These are phyloP conservation scores for Aegle marmelos DNA, from an alignment of 345 rosid species.

Conservation along the genomic window DNA sequence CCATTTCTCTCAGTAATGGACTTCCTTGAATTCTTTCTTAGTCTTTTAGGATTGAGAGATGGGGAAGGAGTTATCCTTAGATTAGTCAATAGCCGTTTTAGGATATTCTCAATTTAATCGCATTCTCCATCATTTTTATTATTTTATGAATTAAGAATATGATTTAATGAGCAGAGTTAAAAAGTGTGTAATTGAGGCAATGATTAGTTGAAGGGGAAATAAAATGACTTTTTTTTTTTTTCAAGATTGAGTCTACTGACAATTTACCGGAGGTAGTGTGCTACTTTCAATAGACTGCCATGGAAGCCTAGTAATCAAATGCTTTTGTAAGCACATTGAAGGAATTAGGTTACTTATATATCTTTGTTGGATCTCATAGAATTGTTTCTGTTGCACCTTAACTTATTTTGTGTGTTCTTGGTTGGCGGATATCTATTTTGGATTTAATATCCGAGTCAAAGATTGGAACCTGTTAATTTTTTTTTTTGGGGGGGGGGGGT, in stretches of 20 bases:
- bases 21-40: too few relatives aligned
- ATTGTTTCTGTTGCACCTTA: neutral
- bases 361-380: neutral
- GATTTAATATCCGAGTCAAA: neutral
- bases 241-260: neutral
- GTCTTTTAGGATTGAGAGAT: neutral
- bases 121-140: neutral
- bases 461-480: neutral
- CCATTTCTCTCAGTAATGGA: too few relatives aligned
- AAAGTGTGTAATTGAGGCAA: neutral
- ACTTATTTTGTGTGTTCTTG: neutral
- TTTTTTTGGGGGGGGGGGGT: too few relatives aligned
- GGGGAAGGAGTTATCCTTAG: neutral
- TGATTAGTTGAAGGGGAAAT: neutral
- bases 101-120: neutral
- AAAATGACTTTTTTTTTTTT: neutral
- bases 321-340: neutral
- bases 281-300: neutral
- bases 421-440: neutral
- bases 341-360: neutral
- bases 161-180: neutral
- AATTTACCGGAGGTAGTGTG: neutral
- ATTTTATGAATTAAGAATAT: neutral
- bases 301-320: neutral
- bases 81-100: neutral